Conservation (phyloP, 2,329 filamentous ascomycete genomes). For the Lachnellula willkommii region DNA sequence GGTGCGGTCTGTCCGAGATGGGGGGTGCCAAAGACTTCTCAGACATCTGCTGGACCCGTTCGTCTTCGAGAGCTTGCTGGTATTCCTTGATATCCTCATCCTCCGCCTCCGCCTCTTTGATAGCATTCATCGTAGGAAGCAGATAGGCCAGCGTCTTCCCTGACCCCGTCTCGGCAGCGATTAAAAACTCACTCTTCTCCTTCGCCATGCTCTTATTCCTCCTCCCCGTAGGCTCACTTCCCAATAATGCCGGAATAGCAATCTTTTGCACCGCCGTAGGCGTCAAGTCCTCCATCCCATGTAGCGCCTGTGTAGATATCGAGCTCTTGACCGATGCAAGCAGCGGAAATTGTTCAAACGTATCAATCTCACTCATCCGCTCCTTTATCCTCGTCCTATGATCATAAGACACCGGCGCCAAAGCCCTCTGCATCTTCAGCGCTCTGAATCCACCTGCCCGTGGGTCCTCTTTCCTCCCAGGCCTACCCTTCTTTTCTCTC, state of each 20-base stretch:
- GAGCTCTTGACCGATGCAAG: slow-evolving; percentile 67
- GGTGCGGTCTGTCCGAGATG: slow-evolving; percentile 59
- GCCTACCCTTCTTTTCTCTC: slow-evolving; percentile 10
- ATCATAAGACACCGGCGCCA: slow-evolving; percentile 72
- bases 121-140: slow-evolving; percentile 73
- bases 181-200: slow-evolving; percentile 56
- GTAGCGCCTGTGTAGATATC: slow-evolving; percentile 66
- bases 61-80: slow-evolving; percentile 52
- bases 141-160: slow-evolving; percentile 95
- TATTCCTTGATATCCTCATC: slow-evolving; percentile 56
- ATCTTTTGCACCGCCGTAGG: slow-evolving; percentile 88
- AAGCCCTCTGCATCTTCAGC: slow-evolving; percentile 84
- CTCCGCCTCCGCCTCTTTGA: slow-evolving; percentile 68
- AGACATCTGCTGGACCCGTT: slow-evolving; percentile 50
- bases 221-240: slow-evolving; percentile 41
- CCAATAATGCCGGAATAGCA: slow-evolving; percentile 76
- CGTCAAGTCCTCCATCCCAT: slow-evolving; percentile 65
- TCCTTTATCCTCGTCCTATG: slow-evolving; percentile 49
- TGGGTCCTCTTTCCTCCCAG: slow-evolving; percentile 27
- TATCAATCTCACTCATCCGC: slow-evolving; percentile 61
- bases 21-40: slow-evolving; percentile 57
- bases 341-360: slow-evolving; percentile 76
- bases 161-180: slow-evolving; percentile 94
- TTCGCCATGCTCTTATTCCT: slow-evolving; percentile 31
- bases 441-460: slow-evolving; percentile 56